A percentile compares a stretch with the other conserved stretches of the same genome.
Evolutionary conservation across 2,329 filamentous ascomycete genomes (phyloP).

Genomic region (Ophiosphaerella herpotricha): DNA sequence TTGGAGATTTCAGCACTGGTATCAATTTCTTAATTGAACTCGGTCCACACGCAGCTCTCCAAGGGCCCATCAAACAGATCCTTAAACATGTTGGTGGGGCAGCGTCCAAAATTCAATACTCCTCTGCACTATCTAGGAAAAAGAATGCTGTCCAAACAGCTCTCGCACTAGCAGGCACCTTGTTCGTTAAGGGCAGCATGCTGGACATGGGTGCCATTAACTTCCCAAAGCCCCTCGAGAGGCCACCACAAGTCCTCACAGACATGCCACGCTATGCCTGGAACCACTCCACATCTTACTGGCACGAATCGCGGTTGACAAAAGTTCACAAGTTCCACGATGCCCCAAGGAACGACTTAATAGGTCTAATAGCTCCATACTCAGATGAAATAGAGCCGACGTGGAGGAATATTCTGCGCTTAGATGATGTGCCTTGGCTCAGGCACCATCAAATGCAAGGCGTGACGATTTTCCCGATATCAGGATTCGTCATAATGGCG

Average conservation of each 20-base stretch:
- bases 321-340: constrained; percentile 10
- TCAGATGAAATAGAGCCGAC: constrained; percentile 24
- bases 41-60: constrained; percentile 30
- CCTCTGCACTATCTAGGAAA: constrained; percentile 27
- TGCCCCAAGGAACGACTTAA: constrained; percentile 29
- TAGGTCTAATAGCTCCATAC: constrained; percentile 26
- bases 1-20: constrained; percentile 13
- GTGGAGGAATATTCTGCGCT: constrained; percentile 54
- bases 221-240: constrained; percentile 23
- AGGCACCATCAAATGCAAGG: constrained; percentile 51
- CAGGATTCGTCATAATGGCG: constrained; percentile 38
- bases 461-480: constrained; percentile 36
- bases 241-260: constrained; percentile 20
- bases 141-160: constrained; percentile 23
- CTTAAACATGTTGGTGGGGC: constrained; percentile 17
- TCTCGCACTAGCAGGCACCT: constrained; percentile 18
- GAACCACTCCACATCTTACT: constrained; percentile 34
- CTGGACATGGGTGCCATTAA: constrained; percentile 32
- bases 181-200: constrained; percentile 14
- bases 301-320: constrained; percentile 16
- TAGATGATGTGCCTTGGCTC: constrained; percentile 53
- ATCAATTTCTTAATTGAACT: constrained; percentile 27
- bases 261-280: constrained; percentile 39
- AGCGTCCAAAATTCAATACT: constrained; percentile 19
- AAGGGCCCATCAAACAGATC: constrained; percentile 31